Base-by-base conservation (phyloP, 345 rosid genomes). In the Salix brachista region DNA sequence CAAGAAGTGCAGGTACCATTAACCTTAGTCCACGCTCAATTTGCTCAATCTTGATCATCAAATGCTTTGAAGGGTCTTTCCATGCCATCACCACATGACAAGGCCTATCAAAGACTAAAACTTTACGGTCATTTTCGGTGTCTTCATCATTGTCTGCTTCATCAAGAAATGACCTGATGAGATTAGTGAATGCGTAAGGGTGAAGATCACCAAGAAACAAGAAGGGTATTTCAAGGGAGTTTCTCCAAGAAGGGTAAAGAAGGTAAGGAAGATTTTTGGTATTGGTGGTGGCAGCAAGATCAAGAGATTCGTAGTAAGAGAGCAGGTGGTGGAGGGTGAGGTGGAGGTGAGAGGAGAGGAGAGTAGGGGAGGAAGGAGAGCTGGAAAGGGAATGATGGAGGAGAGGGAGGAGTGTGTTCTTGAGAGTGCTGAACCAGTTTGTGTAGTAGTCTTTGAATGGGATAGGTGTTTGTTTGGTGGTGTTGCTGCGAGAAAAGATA, bases 171-270 rank as follows among this genome's bases (percentile, higher is more conserved):
- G 94, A 91, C 0, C 97, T 87, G 72, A 94, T 79, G 71, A 94
- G 92, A 72, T 89, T 90, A 39, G 95, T 92, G 87, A 92, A 87
- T 72, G 88, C 83, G 9, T 91, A 91, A 36, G 98, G 97, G 80
- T 94, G 98, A 61, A 94, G 89, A 50, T 94, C 97, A 34, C 97
- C 97, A 73, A 94, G 90, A 80, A 91, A 92, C 69, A 92, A 91
- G 80, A 92, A 92, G 41, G 98, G 94, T 4, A 77, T 83, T 73
- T 91, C 96, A 50, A 92, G 86, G 4, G 91, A 72, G 85, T 85
- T 88, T 30, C 91, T 88, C 97, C 97, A 91, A 6, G 94, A 84
- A 2, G 97, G 94, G 87, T 73, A 86, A 80, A 94, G 94, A 36
- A 92, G 88, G 70, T 84, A 79, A 30, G 97, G 85, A 62, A 91